A percentile compares a stretch with the other conserved stretches of the same genome.
Conservation (phyloP, 2,329 filamentous ascomycete species). For the Fusarium bulbicola region DNA sequence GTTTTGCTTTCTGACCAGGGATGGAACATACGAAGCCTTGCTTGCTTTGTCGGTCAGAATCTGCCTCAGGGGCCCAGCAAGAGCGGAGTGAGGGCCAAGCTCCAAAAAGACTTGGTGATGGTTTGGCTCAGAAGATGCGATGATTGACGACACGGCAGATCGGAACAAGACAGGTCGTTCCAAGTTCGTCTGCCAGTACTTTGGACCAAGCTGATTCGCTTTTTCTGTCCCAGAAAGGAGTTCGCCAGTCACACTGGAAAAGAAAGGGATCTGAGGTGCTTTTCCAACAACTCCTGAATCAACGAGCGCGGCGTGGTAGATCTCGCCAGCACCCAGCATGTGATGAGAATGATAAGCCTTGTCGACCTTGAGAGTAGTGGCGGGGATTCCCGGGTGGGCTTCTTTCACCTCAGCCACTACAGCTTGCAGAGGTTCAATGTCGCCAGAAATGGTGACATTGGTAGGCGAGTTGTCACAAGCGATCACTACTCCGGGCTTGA, state of each 20-base stretch:
- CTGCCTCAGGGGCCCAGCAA: slow-evolving; percentile 34
- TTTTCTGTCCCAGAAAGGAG: background rate
- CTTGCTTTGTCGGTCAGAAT: background rate
- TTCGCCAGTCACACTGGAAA: slow-evolving; percentile 4
- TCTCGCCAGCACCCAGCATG: slow-evolving; percentile 33
- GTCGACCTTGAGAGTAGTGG: slow-evolving; percentile 48
- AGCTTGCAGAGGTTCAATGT: slow-evolving; percentile 37
- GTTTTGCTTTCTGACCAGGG: background rate
- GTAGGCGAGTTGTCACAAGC: slow-evolving; percentile 51
- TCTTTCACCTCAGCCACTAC: slow-evolving; percentile 43
- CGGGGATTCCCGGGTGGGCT: slow-evolving; percentile 43
- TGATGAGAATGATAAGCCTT: slow-evolving; percentile 55
- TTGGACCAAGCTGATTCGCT: background rate
- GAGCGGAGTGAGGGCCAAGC: slow-evolving; percentile 40
- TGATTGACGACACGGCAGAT: slow-evolving; percentile 10
- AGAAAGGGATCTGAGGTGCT: background rate
- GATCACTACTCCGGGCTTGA: slow-evolving; percentile 41
- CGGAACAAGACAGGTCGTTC: slow-evolving; percentile 43
- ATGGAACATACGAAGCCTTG: background rate
- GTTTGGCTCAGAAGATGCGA: background rate
- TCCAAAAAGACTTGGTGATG: slow-evolving; percentile 32
- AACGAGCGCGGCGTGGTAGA: background rate
- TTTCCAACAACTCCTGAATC: background rate
- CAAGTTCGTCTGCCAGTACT: slow-evolving; percentile 46
- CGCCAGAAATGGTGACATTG: slow-evolving; percentile 50